Evolutionary conservation across 495 filamentous ascomycete species (phyloP), one percentile per base, ranked within the genome.

Genomic region (Podospora pseudoanserina): DNA sequence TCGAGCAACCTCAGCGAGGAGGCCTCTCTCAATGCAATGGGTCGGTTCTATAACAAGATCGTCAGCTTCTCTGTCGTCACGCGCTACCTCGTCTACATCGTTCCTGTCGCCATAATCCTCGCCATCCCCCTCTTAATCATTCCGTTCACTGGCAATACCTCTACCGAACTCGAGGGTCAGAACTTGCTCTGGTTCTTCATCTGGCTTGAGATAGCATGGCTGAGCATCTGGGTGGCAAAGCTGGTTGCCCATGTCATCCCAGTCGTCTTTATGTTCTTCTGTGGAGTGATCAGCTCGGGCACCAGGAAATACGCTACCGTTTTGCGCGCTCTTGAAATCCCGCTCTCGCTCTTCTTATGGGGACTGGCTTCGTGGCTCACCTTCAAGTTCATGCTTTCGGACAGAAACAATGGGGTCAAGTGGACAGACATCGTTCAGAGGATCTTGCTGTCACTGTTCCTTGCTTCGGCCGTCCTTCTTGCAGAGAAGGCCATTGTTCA

Each of bases 161-260:
- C 75, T 66, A 49, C 87, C 82, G 77, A 69, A n/a, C 68, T 80
- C 63, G 75, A 80, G 3, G 78, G 74, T 15, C 82, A 86, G 30
- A 78, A 69, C 16, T 82, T 95, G 32, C 86, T 90, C 65, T 86
- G 88, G 83, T 89, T 99, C 71, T 98, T 94, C 73, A 81, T 89
- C 30, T 99, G 95, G 95, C 85, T 99, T 71, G 92, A 97, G 77
- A 85, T 96, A 65, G 86, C 96, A 30, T 97, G 94, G 94, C 80
- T 94, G 55, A 86, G 88, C 65, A 82, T 98, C 63, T 99, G 95
- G 95, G 85, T 86, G 26, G 90, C 88, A 57, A 99, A 99, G 80
- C 76, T 97, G 44, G 82, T 91, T 27, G 91, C 94, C 7, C 90
- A 91, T 75, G 79, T 88, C 30, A 77, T 97, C n/a, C 94, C 95